phyloP scores from a whole-genome alignment of 371 early-diverging fungal genomes.

The Actinomucor elegans region DNA sequence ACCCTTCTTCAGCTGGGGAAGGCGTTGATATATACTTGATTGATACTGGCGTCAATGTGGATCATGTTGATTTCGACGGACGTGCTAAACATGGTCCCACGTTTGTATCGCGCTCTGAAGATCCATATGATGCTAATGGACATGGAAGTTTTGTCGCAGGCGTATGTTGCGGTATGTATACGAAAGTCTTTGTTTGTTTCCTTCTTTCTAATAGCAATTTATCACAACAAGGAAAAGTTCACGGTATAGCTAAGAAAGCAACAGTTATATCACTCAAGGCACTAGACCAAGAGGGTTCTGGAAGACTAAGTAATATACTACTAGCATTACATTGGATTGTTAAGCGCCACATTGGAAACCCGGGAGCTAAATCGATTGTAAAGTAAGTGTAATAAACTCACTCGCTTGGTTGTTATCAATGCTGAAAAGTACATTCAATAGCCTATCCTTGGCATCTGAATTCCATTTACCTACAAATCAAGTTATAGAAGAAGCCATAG shows the following conservation, averaged over 20 bases:
- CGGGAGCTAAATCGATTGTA: constrained; percentile 5
- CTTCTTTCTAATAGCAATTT: background rate
- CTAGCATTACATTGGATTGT: constrained; percentile 6
- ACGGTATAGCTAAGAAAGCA: constrained; percentile 69
- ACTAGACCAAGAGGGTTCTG: constrained; percentile 5
- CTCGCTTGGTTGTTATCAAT: no score
- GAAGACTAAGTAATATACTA: constrained; percentile 2
- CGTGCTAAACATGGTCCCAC: constrained; percentile 59
- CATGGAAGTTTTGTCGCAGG: constrained; percentile 57
- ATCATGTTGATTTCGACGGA: constrained; percentile 64
- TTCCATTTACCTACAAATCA: constrained; percentile 51
- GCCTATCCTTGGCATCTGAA: constrained; percentile 50
- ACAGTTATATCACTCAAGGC: constrained; percentile 26
- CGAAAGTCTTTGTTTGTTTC: no score
- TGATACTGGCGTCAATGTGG: constrained; percentile 58
- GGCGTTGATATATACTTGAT: constrained; percentile 39
- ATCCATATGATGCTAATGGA: constrained; percentile 52
- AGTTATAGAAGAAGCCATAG: constrained; percentile 48
- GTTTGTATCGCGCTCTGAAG: constrained; percentile 35
- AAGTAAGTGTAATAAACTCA: constrained; percentile 9
- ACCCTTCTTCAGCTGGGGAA: constrained; percentile 15
- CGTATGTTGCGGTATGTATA: constrained; percentile 45
- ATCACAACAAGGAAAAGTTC: constrained; percentile 22
- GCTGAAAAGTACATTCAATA: no score
- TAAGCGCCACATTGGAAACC: background rate